phyloP scores from a whole-genome alignment of 2,329 filamentous ascomycete species.

The Colletotrichum sp. region DNA sequence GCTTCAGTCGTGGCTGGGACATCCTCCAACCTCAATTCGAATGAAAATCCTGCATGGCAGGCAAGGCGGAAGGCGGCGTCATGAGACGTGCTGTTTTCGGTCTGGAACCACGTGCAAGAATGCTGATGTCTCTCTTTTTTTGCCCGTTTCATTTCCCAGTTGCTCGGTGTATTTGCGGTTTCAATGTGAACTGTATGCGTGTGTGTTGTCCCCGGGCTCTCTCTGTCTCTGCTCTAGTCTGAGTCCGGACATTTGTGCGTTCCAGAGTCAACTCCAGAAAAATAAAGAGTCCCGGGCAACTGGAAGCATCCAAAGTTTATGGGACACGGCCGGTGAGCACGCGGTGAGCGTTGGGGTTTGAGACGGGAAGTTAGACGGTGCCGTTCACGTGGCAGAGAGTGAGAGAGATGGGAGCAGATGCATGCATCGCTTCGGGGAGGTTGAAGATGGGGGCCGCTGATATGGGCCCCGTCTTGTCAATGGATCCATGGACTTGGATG shows the following conservation, averaged over 20 bases:
- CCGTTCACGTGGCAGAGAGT: neutral
- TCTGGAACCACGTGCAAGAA: neutral
- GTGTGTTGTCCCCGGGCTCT: neutral
- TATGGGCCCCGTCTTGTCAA: neutral
- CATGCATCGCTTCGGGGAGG: neutral
- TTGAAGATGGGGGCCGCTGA: neutral
- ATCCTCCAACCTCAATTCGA: neutral
- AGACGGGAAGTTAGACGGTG: neutral
- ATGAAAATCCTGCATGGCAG: neutral
- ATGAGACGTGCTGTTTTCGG: neutral
- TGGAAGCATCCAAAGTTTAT: neutral
- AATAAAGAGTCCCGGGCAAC: neutral
- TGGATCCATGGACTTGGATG: neutral
- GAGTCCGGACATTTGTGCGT: neutral
- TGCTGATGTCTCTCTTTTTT: neutral
- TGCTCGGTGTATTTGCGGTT: neutral
- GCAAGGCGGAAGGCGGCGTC: neutral
- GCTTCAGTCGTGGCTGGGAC: neutral
- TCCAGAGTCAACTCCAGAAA: neutral
- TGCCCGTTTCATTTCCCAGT: neutral
- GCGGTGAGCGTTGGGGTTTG: neutral
- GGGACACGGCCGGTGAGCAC: neutral
- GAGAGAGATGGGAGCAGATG: neutral
- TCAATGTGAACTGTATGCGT: neutral
- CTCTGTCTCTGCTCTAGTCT: neutral